Evolutionary conservation across 164 flowering plant species (phyloP).

Genomic region (Pachysandra terminalis): DNA sequence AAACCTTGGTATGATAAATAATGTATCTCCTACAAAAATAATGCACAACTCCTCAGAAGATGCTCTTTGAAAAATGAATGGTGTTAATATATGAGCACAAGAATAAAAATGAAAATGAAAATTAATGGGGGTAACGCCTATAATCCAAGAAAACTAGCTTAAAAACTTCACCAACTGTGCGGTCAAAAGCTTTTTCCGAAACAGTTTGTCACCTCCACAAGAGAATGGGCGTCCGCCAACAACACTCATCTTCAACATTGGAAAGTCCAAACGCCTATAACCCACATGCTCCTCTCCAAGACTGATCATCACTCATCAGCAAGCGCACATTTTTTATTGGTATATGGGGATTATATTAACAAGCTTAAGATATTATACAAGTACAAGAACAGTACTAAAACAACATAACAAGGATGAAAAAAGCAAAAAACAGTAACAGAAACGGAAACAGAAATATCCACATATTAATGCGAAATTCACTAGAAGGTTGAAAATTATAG

Average conservation of each 20-base stretch:
- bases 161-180: conserved; percentile 46
- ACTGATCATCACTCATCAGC: conserved; percentile 40
- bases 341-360: too few relatives aligned
- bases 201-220: conserved; percentile 54
- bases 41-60: neutral
- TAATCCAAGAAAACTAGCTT: neutral
- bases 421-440: too few relatives aligned
- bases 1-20: neutral
- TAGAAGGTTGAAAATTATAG: too few relatives aligned
- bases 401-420: neutral
- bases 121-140: neutral
- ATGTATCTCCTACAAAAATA: neutral
- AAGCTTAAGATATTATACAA: neutral
- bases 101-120: too few relatives aligned
- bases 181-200: conserved; percentile 54
- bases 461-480: too few relatives aligned
- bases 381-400: neutral
- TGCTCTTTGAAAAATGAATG: neutral
- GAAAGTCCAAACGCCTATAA: conserved; percentile 64
- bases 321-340: neutral
- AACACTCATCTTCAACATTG: conserved; percentile 57
- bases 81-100: neutral
- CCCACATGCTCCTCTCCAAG: conserved; percentile 84
- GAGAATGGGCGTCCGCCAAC: conserved; percentile 97
- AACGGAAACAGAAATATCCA: too few relatives aligned